Conservation (phyloP, 2,329 filamentous ascomycete genomes). For the Aspergillus pseudoviridinutans region DNA sequence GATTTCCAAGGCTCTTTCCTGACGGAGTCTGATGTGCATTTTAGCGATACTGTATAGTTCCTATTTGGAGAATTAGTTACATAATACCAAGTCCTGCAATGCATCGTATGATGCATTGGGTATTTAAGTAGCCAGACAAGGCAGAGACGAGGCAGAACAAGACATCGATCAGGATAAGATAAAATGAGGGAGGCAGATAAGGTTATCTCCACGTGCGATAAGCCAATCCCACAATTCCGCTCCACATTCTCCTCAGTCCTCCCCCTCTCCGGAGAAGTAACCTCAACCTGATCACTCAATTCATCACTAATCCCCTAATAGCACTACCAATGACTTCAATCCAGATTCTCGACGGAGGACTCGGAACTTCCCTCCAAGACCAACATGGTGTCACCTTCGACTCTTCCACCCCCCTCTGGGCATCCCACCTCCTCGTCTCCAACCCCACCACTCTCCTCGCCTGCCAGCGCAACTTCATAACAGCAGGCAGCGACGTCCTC, state of each 20-base stretch:
- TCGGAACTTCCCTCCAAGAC: slow-evolving; percentile 64
- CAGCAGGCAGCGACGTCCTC: slow-evolving; percentile 58
- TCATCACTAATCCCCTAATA: neutral
- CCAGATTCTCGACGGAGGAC: slow-evolving; percentile 60
- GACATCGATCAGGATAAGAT: neutral
- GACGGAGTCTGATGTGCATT: too few relatives aligned
- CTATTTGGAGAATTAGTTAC: neutral
- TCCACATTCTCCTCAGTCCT: too few relatives aligned
- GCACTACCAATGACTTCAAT: slow-evolving; percentile 26
- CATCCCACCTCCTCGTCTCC: slow-evolving; percentile 60
- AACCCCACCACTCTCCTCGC: slow-evolving; percentile 49
- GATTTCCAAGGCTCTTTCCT: neutral
- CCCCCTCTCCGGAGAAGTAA: too few relatives aligned
- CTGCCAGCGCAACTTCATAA: slow-evolving; percentile 56
- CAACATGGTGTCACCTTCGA: slow-evolving; percentile 51
- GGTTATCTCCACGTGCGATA: neutral
- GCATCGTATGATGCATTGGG: neutral
- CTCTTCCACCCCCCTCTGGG: slow-evolving; percentile 58
- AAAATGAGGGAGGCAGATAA: neutral
- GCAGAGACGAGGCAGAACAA: neutral
- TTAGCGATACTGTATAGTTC: too few relatives aligned
- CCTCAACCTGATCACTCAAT: too few relatives aligned
- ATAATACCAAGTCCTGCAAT: neutral
- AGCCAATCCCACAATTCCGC: neutral
- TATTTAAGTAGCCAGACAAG: neutral